These are phyloP conservation scores for Phytophthora vignae DNA, from an alignment of 352 stramenopile genomes.

Conservation along the genomic window DNA sequence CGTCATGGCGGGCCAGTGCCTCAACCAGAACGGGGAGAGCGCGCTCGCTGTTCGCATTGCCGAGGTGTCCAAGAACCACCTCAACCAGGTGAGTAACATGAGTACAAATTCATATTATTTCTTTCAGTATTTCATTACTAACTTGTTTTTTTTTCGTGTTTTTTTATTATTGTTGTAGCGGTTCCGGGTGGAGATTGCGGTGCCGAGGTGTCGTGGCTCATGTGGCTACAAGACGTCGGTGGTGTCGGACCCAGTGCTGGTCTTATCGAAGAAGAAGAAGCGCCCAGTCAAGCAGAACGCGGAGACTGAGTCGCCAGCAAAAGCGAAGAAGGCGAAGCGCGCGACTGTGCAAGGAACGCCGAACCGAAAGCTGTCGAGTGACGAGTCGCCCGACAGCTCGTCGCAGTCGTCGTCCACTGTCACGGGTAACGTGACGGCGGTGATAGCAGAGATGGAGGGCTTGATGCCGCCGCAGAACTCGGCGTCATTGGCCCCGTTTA, in stretches of 20 bases:
- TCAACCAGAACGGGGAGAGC: conserved; percentile 64
- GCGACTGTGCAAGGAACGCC: neutral
- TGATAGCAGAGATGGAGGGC: conserved; percentile 44
- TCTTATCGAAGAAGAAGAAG: conserved; percentile 85
- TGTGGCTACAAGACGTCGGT: conserved; percentile 34
- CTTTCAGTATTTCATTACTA: neutral
- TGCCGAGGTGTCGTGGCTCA: conserved; percentile 45
- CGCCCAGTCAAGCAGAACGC: conserved; percentile 60
- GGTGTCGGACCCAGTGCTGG: conserved; percentile 60
- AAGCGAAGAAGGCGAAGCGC: conserved; percentile 56
- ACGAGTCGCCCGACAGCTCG: conserved; percentile 2
- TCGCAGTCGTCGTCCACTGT: conserved; percentile 33
- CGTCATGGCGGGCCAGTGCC: conserved; percentile 64
- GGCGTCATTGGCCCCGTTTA: conserved; percentile 46
- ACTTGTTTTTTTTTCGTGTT: no score
- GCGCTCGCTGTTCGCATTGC: conserved; percentile 72
- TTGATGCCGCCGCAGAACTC: conserved; percentile 23
- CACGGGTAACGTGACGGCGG: conserved; percentile 25
- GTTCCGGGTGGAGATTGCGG: conserved; percentile 66
- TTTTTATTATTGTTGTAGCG: conserved; percentile 36
- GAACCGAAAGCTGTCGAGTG: conserved; percentile 10
- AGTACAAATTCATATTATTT: neutral
- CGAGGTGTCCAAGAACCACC: conserved; percentile 86
- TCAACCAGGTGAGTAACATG: conserved; percentile 66
- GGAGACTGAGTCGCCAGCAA: conserved; percentile 41